These are phyloP conservation scores for Aspergillus udagawae DNA, from an alignment of 2,329 filamentous ascomycete genomes.

Conservation along the genomic window DNA sequence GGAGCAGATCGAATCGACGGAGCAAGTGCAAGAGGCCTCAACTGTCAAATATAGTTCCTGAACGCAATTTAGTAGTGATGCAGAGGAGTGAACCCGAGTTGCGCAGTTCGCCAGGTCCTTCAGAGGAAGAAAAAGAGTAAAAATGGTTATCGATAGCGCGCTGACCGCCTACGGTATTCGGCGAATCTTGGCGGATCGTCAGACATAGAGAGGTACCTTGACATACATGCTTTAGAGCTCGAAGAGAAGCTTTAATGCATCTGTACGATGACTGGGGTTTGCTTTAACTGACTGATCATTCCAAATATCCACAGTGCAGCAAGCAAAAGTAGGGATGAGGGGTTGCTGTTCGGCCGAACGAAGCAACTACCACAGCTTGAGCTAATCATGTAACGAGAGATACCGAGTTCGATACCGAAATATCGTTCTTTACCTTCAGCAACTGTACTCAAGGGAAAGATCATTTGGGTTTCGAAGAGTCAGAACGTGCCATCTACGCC, in stretches of 20 bases:
- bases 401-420: too few relatives aligned
- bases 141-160: conserved; percentile 19
- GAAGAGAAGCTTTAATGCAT: not conserved
- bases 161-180: conserved; percentile 13
- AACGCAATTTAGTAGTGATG: not conserved
- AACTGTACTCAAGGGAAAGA: too few relatives aligned
- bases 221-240: not conserved
- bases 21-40: not conserved
- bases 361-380: not conserved
- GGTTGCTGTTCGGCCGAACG: not conserved
- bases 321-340: not conserved
- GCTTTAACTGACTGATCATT: not conserved
- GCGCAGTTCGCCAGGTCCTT: not conserved
- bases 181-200: not conserved
- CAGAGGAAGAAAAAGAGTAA: conserved; percentile 9
- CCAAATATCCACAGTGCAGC: not conserved
- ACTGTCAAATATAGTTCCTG: not conserved
- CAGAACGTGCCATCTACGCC: too few relatives aligned
- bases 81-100: not conserved
- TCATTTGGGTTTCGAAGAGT: too few relatives aligned
- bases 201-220: not conserved
- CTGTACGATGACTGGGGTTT: not conserved
- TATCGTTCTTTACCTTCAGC: too few relatives aligned
- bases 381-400: too few relatives aligned
- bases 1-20: not conserved